A percentile compares a stretch with the other conserved stretches of the same genome.
Evolutionary conservation across 2,329 filamentous ascomycete species (phyloP).

Genomic region (Nigrospora osmanthi): DNA sequence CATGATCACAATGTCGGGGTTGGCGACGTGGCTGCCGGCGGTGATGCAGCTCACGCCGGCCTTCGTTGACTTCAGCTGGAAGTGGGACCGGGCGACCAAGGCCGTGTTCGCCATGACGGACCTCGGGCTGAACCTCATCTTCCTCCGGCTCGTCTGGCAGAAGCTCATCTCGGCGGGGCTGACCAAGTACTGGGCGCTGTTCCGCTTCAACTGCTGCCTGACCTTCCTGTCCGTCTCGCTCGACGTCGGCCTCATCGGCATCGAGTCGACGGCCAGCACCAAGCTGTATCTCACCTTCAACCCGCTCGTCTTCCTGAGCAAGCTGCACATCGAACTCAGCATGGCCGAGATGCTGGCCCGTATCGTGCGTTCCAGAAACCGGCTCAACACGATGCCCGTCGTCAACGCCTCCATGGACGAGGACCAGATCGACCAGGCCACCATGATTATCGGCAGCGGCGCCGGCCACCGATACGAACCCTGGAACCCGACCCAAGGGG

Average conservation of each 20-base stretch:
- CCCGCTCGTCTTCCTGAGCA: background rate
- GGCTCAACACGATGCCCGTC: background rate
- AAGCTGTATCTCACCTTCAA: background rate
- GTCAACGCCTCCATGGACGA: too few relatives aligned
- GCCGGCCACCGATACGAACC: too few relatives aligned
- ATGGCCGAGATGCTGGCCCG: background rate
- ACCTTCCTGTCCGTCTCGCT: too few relatives aligned
- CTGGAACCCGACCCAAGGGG: too few relatives aligned
- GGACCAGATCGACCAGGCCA: too few relatives aligned
- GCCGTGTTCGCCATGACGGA: conserved; percentile 40
- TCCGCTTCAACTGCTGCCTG: conserved; percentile 35
- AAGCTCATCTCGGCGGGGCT: conserved; percentile 37
- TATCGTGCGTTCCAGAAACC: background rate
- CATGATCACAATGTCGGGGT: background rate
- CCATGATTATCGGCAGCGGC: too few relatives aligned
- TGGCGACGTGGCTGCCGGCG: background rate
- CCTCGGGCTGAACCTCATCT: conserved; percentile 40
- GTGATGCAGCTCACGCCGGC: background rate
- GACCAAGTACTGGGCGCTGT: conserved; percentile 38
- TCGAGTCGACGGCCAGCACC: too few relatives aligned
- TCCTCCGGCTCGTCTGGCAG: conserved; percentile 34
- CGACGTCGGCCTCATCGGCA: too few relatives aligned
- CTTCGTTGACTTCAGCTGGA: conserved; percentile 26
- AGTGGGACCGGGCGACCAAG: conserved; percentile 46
- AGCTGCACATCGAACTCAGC: background rate